phyloP scores from a whole-genome alignment of 2,329 filamentous ascomycete genomes.

The Blumeria hordei region DNA sequence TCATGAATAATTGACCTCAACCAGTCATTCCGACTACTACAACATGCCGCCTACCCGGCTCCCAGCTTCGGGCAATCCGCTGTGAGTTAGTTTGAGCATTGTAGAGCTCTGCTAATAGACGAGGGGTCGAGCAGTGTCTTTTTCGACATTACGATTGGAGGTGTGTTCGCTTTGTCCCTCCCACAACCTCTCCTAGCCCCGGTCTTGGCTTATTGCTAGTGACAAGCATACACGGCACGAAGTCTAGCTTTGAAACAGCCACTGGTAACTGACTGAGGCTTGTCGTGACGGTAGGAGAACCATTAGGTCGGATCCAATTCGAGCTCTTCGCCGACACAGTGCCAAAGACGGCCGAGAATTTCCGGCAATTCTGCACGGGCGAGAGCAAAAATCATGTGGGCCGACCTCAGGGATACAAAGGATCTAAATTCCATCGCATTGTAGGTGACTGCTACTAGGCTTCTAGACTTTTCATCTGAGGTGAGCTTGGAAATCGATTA shows the following conservation, averaged over 20 bases:
- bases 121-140: conserved; percentile 17
- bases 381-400: conserved; percentile 61
- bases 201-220: not conserved
- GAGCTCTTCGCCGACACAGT: conserved; percentile 72
- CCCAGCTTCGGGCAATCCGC: conserved; percentile 20
- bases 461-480: not conserved
- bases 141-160: conserved; percentile 59
- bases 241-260: not conserved
- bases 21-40: too few species aligned
- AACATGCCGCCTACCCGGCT: conserved; percentile 18
- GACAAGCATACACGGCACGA: not conserved
- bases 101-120: not conserved
- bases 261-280: not conserved
- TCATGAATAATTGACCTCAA: too few species aligned
- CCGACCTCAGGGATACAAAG: conserved; percentile 78
- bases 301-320: conserved; percentile 68
- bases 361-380: conserved; percentile 89
- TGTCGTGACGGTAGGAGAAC: conserved; percentile 36
- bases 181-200: not conserved
- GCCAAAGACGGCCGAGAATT: conserved; percentile 84
- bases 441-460: conserved; percentile 25
- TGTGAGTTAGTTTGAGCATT: conserved; percentile 15
- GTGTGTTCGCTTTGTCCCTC: conserved; percentile 22
- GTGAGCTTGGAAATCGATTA: not conserved
- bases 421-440: conserved; percentile 80